Evolutionary conservation across 164 flowering plant species (phyloP).

Genomic region (Tetracentron sinense): DNA sequence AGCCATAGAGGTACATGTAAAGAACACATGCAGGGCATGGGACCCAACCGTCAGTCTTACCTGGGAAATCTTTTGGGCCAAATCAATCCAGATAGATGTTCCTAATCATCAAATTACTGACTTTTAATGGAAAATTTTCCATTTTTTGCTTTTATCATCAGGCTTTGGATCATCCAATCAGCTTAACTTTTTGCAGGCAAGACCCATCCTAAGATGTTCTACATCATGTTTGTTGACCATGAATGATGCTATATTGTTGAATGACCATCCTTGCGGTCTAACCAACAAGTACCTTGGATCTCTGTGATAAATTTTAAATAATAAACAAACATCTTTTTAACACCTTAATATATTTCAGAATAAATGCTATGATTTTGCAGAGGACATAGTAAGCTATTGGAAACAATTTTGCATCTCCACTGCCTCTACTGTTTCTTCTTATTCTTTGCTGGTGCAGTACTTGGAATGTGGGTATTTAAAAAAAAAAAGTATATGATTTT

Average conservation of each 20-base stretch:
- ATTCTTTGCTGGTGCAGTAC: not conserved
- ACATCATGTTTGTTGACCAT: not conserved
- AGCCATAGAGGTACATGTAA: not conserved
- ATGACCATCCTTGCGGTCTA: not conserved
- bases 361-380: not conserved
- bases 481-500: not conserved
- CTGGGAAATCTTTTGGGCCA: too few species aligned
- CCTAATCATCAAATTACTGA: too few species aligned
- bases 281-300: not conserved
- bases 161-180: not conserved
- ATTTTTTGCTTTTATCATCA: not conserved
- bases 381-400: not conserved
- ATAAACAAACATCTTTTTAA: not conserved
- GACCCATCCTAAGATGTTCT: not conserved
- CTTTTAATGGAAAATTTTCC: too few species aligned
- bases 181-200: not conserved
- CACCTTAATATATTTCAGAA: not conserved
- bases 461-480: not conserved
- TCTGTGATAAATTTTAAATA: not conserved
- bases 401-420: not conserved
- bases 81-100: too few species aligned
- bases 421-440: not conserved
- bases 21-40: not conserved
- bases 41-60: too few species aligned
- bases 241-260: too few species aligned